Evolutionary conservation across 139 green algal genomes (phyloP).

Genomic region (Asterochloris erici): DNA sequence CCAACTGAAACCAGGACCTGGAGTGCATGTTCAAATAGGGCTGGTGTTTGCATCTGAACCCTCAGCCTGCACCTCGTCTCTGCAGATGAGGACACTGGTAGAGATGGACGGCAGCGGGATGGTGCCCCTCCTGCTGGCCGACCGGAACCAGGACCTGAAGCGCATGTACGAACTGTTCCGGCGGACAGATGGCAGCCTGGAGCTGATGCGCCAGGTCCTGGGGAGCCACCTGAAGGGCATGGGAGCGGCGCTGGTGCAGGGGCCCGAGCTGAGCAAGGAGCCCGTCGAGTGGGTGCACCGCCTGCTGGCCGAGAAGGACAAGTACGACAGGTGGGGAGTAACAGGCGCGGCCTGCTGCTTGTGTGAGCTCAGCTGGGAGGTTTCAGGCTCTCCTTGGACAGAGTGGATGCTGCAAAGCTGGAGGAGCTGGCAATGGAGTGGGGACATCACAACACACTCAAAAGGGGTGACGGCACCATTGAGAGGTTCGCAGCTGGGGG

Average conservation of each 20-base stretch:
- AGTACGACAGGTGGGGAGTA: conserved; percentile 73
- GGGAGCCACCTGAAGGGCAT: conserved; percentile 60
- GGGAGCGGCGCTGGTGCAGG: conserved; percentile 66
- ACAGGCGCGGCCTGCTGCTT: too few relatives aligned
- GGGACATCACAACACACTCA: too few relatives aligned
- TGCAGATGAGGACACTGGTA: conserved; percentile 82
- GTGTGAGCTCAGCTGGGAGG: too few relatives aligned
- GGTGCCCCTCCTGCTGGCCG: conserved; percentile 72
- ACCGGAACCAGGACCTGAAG: conserved; percentile 80
- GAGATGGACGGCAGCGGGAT: conserved; percentile 92
- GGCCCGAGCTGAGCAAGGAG: conserved; percentile 73
- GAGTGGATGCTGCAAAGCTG: too few relatives aligned
- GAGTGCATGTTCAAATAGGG: too few relatives aligned
- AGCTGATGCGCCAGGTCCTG: conserved; percentile 55
- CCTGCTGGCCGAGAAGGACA: conserved; percentile 83
- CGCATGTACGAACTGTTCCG: conserved; percentile 91
- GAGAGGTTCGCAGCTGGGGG: too few relatives aligned
- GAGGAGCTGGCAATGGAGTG: too few relatives aligned
- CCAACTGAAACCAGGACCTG: too few relatives aligned
- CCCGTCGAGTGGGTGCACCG: conserved; percentile 85
- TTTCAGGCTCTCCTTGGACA: too few relatives aligned
- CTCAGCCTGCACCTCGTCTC: too few relatives aligned
- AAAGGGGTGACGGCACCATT: too few relatives aligned
- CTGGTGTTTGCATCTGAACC: neutral
- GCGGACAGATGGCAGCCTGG: conserved; percentile 66